Base-by-base conservation (phyloP, 2,329 filamentous ascomycete species). In the Botrytis porri region DNA sequence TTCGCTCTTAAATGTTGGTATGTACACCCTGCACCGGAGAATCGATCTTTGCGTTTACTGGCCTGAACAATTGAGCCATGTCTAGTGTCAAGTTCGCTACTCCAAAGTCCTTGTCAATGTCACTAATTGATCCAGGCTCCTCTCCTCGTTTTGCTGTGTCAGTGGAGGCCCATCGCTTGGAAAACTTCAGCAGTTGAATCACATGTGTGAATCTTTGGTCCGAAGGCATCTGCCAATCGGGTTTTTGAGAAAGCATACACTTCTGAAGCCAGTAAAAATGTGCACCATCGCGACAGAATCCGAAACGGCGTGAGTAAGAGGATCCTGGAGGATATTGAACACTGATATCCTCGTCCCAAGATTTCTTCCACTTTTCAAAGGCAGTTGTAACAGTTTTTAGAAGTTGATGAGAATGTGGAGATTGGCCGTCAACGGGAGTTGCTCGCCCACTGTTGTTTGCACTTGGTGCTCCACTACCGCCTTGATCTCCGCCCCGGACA, bases 261-360 rank as follows among this genome's bases (percentile, higher is more conserved):
- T 87, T 90, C 25, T 89, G 91, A 60, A 93, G 84, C 86, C 89
- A 93, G 82, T 90, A 93, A 80, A 91, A 93, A 77, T 92, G 90
- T 22, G 93, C 87, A 2, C 87, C 91, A 77, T 93, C 91, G 67
- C 90, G 84, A 71, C 89, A 93, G 81, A 93, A 93, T 0, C 92
- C 91, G 76, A 90, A 86, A 25, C 91, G 88, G 65, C 86, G 85
- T 67, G 84, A 84, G 71, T 86, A 87, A n/a, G 84, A 84, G n/a
- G 83, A 83, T 9, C 81, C 79, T 37, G 83, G 87, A 10, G 89
- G 88, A 75, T 93, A 93, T 79, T 94, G 91, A 54, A 87, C 83
- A 20, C 86, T 84, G 84, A 92, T 90, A 77, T 94, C 92, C 73
- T 85, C 82, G 79, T 93, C 91, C 91, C 92, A 93, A 74, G 86